Evolutionary conservation across 2,329 filamentous ascomycete genomes (phyloP).

Genomic region (Aspergillus fructus): DNA sequence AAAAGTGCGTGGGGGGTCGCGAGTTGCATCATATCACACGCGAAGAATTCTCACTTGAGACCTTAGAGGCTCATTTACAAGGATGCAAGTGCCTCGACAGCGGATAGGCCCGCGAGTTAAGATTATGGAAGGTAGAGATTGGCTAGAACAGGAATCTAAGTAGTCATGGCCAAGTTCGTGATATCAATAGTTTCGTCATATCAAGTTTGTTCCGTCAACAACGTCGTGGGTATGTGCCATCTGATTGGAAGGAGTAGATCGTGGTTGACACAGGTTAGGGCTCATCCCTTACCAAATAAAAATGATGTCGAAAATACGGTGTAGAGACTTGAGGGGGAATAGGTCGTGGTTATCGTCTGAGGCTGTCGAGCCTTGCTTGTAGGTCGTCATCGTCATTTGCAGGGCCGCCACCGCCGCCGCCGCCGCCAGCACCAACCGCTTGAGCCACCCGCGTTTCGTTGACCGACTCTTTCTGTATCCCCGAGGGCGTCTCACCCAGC

Average conservation of each 20-base stretch:
- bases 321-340: neutral
- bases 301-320: neutral
- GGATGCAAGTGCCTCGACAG: neutral
- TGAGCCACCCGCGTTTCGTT: slow-evolving; percentile 80
- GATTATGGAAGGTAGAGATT: neutral
- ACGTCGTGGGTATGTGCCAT: neutral
- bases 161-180: neutral
- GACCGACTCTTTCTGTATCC: slow-evolving; percentile 71
- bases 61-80: neutral
- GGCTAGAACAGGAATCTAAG: neutral
- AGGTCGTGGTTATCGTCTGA: slow-evolving; percentile 55
- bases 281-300: neutral
- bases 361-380: slow-evolving; percentile 86
- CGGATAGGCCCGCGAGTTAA: neutral
- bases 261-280: neutral
- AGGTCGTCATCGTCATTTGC: slow-evolving; percentile 84
- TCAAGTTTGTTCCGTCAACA: neutral
- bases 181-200: slow-evolving; percentile 1
- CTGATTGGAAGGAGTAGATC: neutral
- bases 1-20: neutral
- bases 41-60: neutral
- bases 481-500: slow-evolving; percentile 89
- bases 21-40: neutral
- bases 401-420: slow-evolving; percentile 37
- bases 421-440: slow-evolving; percentile 61